These are phyloP conservation scores for Mycena chlorophos DNA, from an alignment of 768 basidiomycete species.

Conservation along the genomic window DNA sequence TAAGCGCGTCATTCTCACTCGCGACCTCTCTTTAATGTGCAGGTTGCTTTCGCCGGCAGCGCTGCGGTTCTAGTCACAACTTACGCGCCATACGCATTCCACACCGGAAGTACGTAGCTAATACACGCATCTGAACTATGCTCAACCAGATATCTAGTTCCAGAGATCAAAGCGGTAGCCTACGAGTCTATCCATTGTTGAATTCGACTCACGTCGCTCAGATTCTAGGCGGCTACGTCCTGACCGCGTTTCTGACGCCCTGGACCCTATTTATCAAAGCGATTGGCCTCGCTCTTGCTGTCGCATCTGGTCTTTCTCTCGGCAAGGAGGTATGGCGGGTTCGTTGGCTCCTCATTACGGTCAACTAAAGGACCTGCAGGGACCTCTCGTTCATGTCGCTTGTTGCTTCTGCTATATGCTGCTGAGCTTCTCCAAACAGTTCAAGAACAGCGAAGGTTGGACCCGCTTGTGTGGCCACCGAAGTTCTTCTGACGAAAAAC, in stretches of 20 bases:
- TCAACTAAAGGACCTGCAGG: conserved; percentile 37
- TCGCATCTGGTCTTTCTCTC: conserved; percentile 81
- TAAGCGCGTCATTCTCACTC: conserved; percentile 34
- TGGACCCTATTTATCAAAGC: conserved; percentile 88
- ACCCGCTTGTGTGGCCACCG: background rate
- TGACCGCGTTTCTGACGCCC: conserved; percentile 81
- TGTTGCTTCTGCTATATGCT: conserved; percentile 78
- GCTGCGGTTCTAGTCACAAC: conserved; percentile 62
- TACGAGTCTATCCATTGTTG: background rate
- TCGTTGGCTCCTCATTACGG: background rate
- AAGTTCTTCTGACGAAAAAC: background rate
- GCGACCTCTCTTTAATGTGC: background rate
- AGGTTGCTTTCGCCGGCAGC: conserved; percentile 64
- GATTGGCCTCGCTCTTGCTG: conserved; percentile 77
- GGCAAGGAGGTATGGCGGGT: conserved; percentile 69
- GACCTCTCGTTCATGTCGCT: conserved; percentile 83
- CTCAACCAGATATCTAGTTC: conserved; percentile 43
- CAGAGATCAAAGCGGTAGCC: conserved; percentile 77
- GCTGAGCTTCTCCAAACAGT: conserved; percentile 66
- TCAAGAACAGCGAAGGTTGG: conserved; percentile 74
- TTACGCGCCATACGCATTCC: conserved; percentile 77
- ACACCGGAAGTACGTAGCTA: conserved; percentile 68
- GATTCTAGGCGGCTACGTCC: conserved; percentile 83
- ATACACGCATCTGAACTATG: conserved; percentile 1
- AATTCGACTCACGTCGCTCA: conserved; percentile 24